Evolutionary conservation across 805 yeast genomes (phyloP).

Genomic region (Trichomonascus vanleenenianus): DNA sequence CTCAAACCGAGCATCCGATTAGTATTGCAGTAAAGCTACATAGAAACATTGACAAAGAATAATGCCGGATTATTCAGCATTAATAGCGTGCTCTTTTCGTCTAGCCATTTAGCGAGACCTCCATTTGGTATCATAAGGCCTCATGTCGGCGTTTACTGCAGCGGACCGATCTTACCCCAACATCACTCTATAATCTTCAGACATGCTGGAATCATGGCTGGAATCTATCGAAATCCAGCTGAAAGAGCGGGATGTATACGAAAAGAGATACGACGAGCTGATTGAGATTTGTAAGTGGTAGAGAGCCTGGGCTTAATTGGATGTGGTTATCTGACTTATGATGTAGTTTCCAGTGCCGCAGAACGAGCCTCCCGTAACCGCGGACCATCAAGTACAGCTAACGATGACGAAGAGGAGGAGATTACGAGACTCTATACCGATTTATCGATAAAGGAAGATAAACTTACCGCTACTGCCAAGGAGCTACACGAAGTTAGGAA

Average conservation of each 20-base stretch:
- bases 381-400: constrained; percentile 3
- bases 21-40: no score
- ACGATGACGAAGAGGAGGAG: constrained; percentile 5
- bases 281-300: not conserved
- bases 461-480: not conserved
- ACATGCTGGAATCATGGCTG: not conserved
- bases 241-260: constrained; percentile 16
- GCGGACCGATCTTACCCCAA: no score
- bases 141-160: no score
- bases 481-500: constrained; percentile 5
- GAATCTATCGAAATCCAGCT: not conserved
- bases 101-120: no score
- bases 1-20: no score
- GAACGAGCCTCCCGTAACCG: constrained; percentile 14
- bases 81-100: no score
- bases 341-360: constrained; percentile 12
- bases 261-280: constrained; percentile 6
- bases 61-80: no score
- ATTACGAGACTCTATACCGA: constrained; percentile 13
- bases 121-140: no score
- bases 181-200: no score
- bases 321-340: no score
- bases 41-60: no score
- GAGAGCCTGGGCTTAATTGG: no score
- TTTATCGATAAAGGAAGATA: constrained; percentile 10